Base-by-base conservation (phyloP, 2,329 filamentous ascomycete genomes). In the Plenodomus biglobosus region DNA sequence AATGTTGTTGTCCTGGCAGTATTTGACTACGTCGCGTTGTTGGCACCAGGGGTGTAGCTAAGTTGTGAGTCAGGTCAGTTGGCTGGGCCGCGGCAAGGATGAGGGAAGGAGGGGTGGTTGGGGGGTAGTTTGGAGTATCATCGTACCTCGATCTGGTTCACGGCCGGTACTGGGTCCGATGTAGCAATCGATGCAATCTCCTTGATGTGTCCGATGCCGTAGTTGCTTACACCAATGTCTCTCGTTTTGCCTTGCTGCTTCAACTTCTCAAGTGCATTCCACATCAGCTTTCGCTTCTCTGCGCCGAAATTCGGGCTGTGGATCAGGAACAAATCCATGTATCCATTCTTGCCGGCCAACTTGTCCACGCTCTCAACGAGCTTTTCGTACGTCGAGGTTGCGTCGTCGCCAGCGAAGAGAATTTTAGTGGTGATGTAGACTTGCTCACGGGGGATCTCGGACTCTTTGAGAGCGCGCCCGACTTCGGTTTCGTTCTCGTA, bases 381-480 rank as follows among this genome's bases (percentile, higher is more conserved):
- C 52, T 78, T 81, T 49, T 80, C 64, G 63, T 88, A 87, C 6
- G 80, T 84, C 19, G 76, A 76, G 6, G 86, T 82, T 2, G 77
- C 71, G 42, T 79, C 79, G 3, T 76, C 77, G 1, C 73, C 76
- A 4, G 80, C 75, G 21, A 70, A 75, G 22, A 85, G 73, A 46
- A 90, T 83, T 72, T 91, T 91, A 48, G 84, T 86, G 0, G 87
- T 90, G 34, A 90, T 70, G 67, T 86, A 90, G 40, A 90, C 61
- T 8, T 87, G 77, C 15, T 77, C 71, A 24, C 84, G 79, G 4
- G 76, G 71, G 5, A 89, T 54, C 0, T 76, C 77, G 2, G 80
- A 84, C 46, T 79, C 66, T 19, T 73, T 73, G n/a, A 89, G 69
- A 1, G 86, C 86, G 42, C 80, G 73, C 3, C 86, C 85, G 39